Evolutionary conservation across 768 basidiomycete genomes (phyloP).

Genomic region (Lentinula sp.): DNA sequence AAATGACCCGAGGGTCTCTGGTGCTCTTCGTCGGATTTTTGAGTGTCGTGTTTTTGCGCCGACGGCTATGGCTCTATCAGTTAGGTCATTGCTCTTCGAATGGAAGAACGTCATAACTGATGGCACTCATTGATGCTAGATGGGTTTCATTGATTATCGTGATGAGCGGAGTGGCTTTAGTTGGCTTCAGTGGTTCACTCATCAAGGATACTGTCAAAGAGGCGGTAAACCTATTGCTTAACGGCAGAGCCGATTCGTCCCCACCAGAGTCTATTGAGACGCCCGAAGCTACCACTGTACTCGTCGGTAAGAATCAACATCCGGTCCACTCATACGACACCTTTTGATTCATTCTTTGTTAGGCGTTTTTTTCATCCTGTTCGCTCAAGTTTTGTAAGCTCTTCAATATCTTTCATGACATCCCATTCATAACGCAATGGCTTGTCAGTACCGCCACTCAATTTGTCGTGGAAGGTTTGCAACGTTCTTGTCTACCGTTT

Average conservation of each 20-base stretch:
- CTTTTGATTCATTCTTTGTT: slow-evolving; percentile 7
- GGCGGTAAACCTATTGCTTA: slow-evolving; percentile 16
- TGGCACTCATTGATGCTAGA: slow-evolving; percentile 30
- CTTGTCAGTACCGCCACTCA: slow-evolving; percentile 73
- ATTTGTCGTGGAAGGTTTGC: slow-evolving; percentile 77
- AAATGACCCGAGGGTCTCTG: slow-evolving; percentile 91
- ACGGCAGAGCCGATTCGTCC: slow-evolving; percentile 25
- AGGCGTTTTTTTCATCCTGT: slow-evolving; percentile 89
- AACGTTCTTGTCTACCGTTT: not conserved
- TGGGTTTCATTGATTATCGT: slow-evolving; percentile 90
- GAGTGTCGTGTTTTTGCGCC: slow-evolving; percentile 84
- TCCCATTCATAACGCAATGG: not conserved
- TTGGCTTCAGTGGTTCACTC: slow-evolving; percentile 86
- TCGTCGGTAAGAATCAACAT: slow-evolving; percentile 51
- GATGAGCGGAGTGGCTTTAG: slow-evolving; percentile 76
- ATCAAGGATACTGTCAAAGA: slow-evolving; percentile 68
- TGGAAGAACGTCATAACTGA: slow-evolving; percentile 5
- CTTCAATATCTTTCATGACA: slow-evolving; percentile 10
- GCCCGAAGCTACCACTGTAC: slow-evolving; percentile 61
- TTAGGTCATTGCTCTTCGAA: slow-evolving; percentile 22
- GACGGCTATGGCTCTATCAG: slow-evolving; percentile 87
- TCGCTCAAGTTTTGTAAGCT: slow-evolving; percentile 90
- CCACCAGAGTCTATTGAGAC: slow-evolving; percentile 43
- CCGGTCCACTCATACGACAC: slow-evolving; percentile 12
- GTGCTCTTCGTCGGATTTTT: slow-evolving; percentile 92